Evolutionary conservation across 2,329 filamentous ascomycete species (phyloP).

Genomic region (Zasmidium citrigriseum): DNA sequence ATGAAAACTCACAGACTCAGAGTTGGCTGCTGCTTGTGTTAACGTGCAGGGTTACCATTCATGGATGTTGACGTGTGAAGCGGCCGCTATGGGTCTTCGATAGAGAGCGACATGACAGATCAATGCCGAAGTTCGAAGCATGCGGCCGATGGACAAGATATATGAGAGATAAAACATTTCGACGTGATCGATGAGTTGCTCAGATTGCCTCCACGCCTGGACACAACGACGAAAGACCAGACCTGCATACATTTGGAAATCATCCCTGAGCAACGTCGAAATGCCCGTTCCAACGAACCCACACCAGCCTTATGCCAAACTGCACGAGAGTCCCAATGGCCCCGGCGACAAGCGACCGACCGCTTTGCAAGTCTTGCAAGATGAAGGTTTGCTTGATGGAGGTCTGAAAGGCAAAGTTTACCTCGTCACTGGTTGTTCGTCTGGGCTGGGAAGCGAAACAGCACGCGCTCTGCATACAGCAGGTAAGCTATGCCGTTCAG

Average conservation of each 20-base stretch:
- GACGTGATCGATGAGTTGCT: too few relatives aligned
- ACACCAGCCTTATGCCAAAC: neutral
- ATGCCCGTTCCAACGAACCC: neutral
- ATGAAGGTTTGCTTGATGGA: conserved; percentile 31
- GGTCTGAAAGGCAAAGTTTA: conserved; percentile 37
- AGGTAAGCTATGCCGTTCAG: neutral
- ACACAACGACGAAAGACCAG: too few relatives aligned
- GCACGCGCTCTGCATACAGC: conserved; percentile 39
- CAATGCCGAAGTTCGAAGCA: too few relatives aligned
- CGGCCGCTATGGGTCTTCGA: too few relatives aligned
- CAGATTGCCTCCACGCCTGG: too few relatives aligned
- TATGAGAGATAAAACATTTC: too few relatives aligned
- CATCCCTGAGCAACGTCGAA: neutral
- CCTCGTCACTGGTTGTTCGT: conserved; percentile 42
- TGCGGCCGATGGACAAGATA: too few relatives aligned
- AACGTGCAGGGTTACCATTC: too few relatives aligned
- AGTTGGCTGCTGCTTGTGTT: too few relatives aligned
- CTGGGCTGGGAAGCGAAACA: conserved; percentile 45
- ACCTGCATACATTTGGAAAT: neutral
- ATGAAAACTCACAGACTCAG: too few relatives aligned
- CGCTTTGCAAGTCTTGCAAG: conserved; percentile 24
- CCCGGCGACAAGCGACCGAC: conserved; percentile 27
- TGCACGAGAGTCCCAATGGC: conserved; percentile 17
- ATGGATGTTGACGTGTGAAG: too few relatives aligned
- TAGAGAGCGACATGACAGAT: too few relatives aligned